Percentiles rank a stretch among this genome's conserved stretches.
These are phyloP conservation scores for Lichtheimia corymbifera DNA, from an alignment of 371 early-diverging fungal species.

Conservation along the genomic window DNA sequence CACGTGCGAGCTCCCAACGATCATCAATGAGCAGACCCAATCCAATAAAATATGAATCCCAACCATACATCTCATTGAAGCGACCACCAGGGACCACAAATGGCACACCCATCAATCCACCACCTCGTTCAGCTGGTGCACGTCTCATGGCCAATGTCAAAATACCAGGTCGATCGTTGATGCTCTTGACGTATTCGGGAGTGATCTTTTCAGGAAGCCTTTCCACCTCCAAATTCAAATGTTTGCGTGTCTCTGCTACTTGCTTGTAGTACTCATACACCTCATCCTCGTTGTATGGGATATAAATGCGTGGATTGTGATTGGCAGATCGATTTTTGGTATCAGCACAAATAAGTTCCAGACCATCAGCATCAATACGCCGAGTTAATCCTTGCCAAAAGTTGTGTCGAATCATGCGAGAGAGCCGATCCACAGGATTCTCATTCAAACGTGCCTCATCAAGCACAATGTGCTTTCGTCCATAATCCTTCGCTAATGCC, in stretches of 20 bases:
- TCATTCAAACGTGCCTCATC: constrained; percentile 85
- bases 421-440: constrained; percentile 86
- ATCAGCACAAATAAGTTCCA: constrained; percentile 85
- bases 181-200: constrained; percentile 82
- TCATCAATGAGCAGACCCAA: constrained; percentile 83
- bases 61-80: constrained; percentile 97
- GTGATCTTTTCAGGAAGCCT: constrained; percentile 82
- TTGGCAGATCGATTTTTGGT: constrained; percentile 84
- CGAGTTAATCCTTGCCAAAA: constrained; percentile 94
- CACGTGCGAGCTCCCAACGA: constrained; percentile 74
- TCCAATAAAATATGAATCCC: constrained; percentile 92
- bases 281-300: constrained; percentile 77
- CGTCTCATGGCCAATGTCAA: constrained; percentile 77
- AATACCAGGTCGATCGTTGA: constrained; percentile 88
- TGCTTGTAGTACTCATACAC: constrained; percentile 76
- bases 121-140: constrained; percentile 23
- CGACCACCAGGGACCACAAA: constrained; percentile 96
- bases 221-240: constrained; percentile 78
- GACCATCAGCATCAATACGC: constrained; percentile 86
- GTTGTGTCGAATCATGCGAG: constrained; percentile 84
- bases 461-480: constrained; percentile 77
- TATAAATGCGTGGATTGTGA: constrained; percentile 79
- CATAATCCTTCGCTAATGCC: constrained; percentile 81
- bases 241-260: constrained; percentile 61
- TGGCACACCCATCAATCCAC: constrained; percentile 66